A percentile compares a stretch with the other conserved stretches of the same genome.
Evolutionary conservation across 805 yeast species (phyloP).

Genomic region (Kazachstania viticola): DNA sequence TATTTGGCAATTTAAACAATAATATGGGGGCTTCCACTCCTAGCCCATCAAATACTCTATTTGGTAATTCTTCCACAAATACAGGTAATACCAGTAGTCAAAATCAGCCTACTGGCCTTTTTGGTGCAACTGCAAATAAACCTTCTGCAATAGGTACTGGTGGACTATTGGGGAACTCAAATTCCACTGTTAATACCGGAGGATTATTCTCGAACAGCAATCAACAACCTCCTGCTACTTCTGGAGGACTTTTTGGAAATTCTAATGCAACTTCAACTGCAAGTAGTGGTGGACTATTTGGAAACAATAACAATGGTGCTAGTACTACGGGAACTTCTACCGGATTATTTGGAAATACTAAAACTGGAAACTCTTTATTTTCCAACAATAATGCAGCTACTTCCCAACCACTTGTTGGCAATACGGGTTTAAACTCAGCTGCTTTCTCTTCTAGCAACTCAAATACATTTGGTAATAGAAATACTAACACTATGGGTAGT

Average conservation of each 20-base stretch:
- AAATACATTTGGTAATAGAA: not conserved
- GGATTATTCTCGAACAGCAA: too few relatives aligned
- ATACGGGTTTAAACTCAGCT: not conserved
- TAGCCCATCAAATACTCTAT: conserved; percentile 18
- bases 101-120: conserved; percentile 4
- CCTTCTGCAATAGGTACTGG: conserved; percentile 3
- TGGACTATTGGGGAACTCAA: conserved; percentile 7
- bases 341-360: conserved; percentile 8
- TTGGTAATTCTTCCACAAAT: conserved; percentile 12
- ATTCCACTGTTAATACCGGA: too few relatives aligned
- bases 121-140: conserved; percentile 3
- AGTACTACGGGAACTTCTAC: conserved; percentile 1
- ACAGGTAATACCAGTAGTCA: conserved; percentile 8
- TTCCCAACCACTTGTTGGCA: conserved; percentile 6
- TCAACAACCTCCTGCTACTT: conserved; percentile 2
- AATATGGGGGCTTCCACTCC: conserved; percentile 17
- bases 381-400: not conserved
- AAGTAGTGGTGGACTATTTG: conserved; percentile 7
- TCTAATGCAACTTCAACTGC: conserved; percentile 1
- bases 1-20: conserved; percentile 16
- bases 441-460: not conserved
- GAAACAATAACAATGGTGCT: conserved; percentile 1
- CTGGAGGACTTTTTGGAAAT: conserved; percentile 4
- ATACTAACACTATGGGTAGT: not conserved
- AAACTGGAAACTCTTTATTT: too few relatives aligned